A percentile compares a stretch with the other conserved stretches of the same genome.
Conservation (phyloP, 2,329 filamentous ascomycete species). For the Penicillium italicum region DNA sequence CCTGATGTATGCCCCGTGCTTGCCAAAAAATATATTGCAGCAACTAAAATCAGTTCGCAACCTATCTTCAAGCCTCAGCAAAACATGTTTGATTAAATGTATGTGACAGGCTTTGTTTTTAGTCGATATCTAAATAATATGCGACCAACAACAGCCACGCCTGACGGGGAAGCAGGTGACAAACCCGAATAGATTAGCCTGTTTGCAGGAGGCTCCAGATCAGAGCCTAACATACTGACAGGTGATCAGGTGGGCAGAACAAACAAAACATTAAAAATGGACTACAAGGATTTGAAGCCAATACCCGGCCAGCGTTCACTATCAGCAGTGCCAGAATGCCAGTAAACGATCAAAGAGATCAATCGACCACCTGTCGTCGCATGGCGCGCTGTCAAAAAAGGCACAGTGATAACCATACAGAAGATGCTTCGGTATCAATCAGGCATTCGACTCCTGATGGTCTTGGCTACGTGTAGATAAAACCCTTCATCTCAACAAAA, state of each 20-base stretch:
- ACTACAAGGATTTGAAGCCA: not conserved
- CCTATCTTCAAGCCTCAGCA: not conserved
- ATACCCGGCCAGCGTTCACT: not conserved
- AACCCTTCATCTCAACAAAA: not conserved
- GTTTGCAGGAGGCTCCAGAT: slow-evolving; percentile 1
- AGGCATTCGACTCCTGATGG: not conserved
- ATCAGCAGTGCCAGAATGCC: not conserved
- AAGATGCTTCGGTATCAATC: not conserved
- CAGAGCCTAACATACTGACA: not conserved
- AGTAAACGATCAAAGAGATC: not conserved
- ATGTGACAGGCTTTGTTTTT: not conserved
- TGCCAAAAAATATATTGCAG: not conserved
- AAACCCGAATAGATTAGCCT: not conserved
- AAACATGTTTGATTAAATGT: not conserved
- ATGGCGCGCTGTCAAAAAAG: not conserved
- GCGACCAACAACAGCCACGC: not conserved
- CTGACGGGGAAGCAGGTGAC: slow-evolving; percentile 1
- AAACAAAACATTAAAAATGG: not conserved
- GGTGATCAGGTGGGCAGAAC: not conserved
- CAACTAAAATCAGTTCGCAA: not conserved
- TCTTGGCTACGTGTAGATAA: not conserved
- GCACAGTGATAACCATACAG: not conserved
- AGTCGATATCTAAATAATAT: not conserved
- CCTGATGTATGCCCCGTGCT: too few relatives aligned
- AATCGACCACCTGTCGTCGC: not conserved